A percentile compares a stretch with the other conserved stretches of the same genome.
phyloP scores from a whole-genome alignment of 345 rosid genomes.

The Mangifera indica region DNA sequence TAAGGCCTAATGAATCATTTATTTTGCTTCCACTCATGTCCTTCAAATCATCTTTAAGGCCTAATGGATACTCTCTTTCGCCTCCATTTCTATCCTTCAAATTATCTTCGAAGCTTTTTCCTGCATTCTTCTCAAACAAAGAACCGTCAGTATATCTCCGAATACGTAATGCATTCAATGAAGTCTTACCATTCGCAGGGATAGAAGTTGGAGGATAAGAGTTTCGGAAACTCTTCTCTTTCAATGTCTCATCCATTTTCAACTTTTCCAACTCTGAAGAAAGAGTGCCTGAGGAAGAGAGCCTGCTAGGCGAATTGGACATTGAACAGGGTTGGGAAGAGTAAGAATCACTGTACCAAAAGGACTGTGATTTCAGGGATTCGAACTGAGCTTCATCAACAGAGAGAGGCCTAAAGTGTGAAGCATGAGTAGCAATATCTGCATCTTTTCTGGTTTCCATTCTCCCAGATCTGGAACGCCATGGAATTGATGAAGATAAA shows the following conservation, averaged over 20 bases:
- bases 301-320: conserved; percentile 37
- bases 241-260: conserved; percentile 37
- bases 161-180: conserved; percentile 36
- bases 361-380: conserved; percentile 41
- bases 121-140: conserved; percentile 28
- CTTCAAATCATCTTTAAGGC: conserved; percentile 11
- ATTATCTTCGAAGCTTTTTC: conserved; percentile 22
- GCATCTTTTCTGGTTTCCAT: conserved; percentile 36
- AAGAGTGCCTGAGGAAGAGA: conserved; percentile 44
- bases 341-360: conserved; percentile 42
- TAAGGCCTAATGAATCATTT: no score
- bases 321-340: conserved; percentile 43
- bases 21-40: no score
- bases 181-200: conserved; percentile 17
- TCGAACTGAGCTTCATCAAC: conserved; percentile 57
- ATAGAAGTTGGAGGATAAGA: conserved; percentile 38
- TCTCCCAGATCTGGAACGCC: conserved; percentile 46
- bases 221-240: conserved; percentile 31
- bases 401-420: conserved; percentile 56
- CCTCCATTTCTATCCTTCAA: conserved; percentile 21
- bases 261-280: conserved; percentile 40
- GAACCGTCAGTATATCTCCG: conserved; percentile 35
- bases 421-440: conserved; percentile 20
- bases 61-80: conserved; percentile 25
- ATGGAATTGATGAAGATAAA: conserved; percentile 38